Conservation (phyloP, 768 basidiomycete genomes). For the Russula sp. region DNA sequence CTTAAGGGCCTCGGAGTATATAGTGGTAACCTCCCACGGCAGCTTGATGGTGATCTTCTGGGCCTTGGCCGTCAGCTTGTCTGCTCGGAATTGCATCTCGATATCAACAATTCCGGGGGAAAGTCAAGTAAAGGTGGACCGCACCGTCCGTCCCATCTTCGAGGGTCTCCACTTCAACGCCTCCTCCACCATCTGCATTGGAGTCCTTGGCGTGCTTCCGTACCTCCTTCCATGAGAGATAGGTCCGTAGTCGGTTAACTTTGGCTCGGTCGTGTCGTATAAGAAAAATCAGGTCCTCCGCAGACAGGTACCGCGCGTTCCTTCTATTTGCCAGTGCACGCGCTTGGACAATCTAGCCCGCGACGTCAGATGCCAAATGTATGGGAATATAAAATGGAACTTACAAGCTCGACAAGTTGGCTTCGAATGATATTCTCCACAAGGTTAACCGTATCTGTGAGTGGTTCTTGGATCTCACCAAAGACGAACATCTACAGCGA, state of each 20-base stretch:
- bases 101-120: conserved; percentile 4
- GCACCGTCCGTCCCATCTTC: conserved; percentile 81
- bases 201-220: conserved; percentile 92
- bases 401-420: conserved; percentile 85
- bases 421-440: conserved; percentile 94
- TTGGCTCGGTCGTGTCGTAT: conserved; percentile 92
- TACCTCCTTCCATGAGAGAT: conserved; percentile 96
- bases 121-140: conserved; percentile 22
- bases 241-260: conserved; percentile 87
- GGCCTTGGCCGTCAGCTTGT: conserved; percentile 75
- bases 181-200: conserved; percentile 73
- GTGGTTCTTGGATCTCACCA: conserved; percentile 89
- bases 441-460: conserved; percentile 79
- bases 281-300: conserved; percentile 95
- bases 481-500: conserved; percentile 86
- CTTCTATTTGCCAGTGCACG: conserved; percentile 76
- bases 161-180: conserved; percentile 73
- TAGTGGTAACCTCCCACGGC: conserved; percentile 91
- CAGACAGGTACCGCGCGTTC: conserved; percentile 77
- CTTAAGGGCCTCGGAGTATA: conserved; percentile 78
- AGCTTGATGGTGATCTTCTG: conserved; percentile 93
- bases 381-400: background rate
- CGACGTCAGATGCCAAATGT: conserved; percentile 5
- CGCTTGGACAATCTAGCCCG: conserved; percentile 76
- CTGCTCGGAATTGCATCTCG: conserved; percentile 33